phyloP scores from a whole-genome alignment of 495 filamentous ascomycete genomes.

The Talaromyces proteolyticus region DNA sequence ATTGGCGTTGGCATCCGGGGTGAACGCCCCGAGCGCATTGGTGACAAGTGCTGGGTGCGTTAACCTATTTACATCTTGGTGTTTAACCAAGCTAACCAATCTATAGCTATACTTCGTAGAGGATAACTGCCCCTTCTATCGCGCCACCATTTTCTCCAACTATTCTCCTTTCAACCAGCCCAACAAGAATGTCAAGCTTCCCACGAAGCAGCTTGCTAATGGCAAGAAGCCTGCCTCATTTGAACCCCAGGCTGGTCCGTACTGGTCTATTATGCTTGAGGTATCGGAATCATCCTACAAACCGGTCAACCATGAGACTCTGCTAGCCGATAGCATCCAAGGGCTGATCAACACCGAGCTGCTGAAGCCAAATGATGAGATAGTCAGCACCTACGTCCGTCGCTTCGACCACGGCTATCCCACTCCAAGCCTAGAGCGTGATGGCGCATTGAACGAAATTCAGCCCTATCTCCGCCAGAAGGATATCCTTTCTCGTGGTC shows the following conservation, averaged over 20 bases:
- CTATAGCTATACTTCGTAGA: constrained; percentile 93
- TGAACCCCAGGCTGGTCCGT: constrained; percentile 75
- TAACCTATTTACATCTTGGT: too few species aligned
- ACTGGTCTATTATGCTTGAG: constrained; percentile 99
- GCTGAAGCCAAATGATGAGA: constrained; percentile 83
- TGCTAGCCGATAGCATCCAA: constrained; percentile 86
- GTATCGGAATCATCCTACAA: constrained; percentile 95
- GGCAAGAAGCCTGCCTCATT: constrained; percentile 68
- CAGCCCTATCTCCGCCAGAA: constrained; percentile 84
- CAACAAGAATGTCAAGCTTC: constrained; percentile 68
- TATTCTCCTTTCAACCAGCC: constrained; percentile 99
- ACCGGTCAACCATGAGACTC: constrained; percentile 74
- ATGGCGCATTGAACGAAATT: constrained; percentile 85
- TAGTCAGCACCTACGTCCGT: constrained; percentile 96
- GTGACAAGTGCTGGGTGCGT: constrained; percentile 96
- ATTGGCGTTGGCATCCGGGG: constrained; percentile 94
- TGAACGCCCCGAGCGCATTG: constrained; percentile 86
- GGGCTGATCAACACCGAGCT: constrained; percentile 96
- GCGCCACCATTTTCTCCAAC: constrained; percentile 99
- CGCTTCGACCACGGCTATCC: constrained; percentile 99
- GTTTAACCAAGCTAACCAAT: not conserved
- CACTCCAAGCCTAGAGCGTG: constrained; percentile 88
- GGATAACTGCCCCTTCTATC: constrained; percentile 98
- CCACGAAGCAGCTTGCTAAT: constrained; percentile 77
- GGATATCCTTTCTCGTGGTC: constrained; percentile 91